Evolutionary conservation across 768 basidiomycete species (phyloP), one percentile per base, ranked within the genome.

Genomic region (Boletus tomentosulus): DNA sequence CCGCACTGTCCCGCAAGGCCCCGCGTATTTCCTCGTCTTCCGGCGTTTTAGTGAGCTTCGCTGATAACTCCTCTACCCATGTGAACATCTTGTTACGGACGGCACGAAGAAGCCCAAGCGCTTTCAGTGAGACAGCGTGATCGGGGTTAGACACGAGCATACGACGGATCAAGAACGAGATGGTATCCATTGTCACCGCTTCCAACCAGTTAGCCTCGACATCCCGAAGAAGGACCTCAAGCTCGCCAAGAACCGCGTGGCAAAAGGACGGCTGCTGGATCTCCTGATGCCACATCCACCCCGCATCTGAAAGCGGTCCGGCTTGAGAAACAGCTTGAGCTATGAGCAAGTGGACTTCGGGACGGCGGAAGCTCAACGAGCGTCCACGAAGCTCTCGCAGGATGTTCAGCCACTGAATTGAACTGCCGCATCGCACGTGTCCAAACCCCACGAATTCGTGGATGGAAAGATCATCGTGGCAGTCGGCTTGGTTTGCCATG

Each of bases 371-470:
- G 10, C 66, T 71, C 50, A 83, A 55, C 0, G 59, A 57, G 24
- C 70, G 66, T 8, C 69, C 67, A 6, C 69, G 67, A 13, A 83
- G 56, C 56, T 78, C 78, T 22, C 75, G 71, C 10, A 71, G 55
- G 37, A 83, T 72, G 52, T 83, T 82, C 30, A 74, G 61, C 80
- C 79, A 81, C 47, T 82, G 80, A 0, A 83, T 56, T 1, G 46
- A 60, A 0, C 66, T 50, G 0, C 81, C 80, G 31, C 74, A 70
- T 3, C 82, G 76, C 28, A 82, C 54, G 46, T 70, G 65, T 15
- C 71, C 74, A 48, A 19, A 19, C 19, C 19, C 19, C 19, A 19
- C 19, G 19, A 19, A 19, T 19, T 19, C 19, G 19, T 19, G 19
- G 19, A 19, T 19, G 19, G 19, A 19, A 19, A 19, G 19, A 19